These are phyloP conservation scores for Podospora fimiseda DNA, from an alignment of 495 filamentous ascomycete species.

Conservation along the genomic window DNA sequence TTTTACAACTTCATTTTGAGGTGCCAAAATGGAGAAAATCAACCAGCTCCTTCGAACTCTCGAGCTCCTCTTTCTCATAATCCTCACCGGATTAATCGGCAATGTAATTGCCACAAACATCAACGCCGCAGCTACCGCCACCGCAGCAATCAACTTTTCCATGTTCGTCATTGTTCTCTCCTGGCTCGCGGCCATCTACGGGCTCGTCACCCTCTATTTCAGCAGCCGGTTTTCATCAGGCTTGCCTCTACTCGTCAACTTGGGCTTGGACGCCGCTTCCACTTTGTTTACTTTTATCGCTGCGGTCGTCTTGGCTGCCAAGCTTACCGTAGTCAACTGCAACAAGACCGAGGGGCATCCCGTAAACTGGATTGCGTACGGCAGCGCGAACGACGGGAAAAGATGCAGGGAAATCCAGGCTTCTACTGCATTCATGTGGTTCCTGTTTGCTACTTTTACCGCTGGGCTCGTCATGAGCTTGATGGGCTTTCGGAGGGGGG, in stretches of 20 bases:
- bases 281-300: conserved; percentile 41
- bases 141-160: conserved; percentile 42
- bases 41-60: conserved; percentile 31
- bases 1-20: too few species aligned
- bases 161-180: conserved; percentile 44
- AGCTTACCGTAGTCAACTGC: conserved; percentile 41
- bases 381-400: conserved; percentile 36
- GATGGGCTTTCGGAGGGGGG: conserved; percentile 34
- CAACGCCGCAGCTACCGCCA: conserved; percentile 27
- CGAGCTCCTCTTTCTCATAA: conserved; percentile 38
- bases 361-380: conserved; percentile 41
- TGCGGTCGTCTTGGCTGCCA: conserved; percentile 42
- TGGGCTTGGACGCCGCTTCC: conserved; percentile 34
- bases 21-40: conserved; percentile 35
- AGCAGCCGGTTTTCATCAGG: conserved; percentile 27
- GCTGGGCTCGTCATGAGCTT: conserved; percentile 29
- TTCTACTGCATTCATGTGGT: conserved; percentile 44
- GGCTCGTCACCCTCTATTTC: conserved; percentile 28
- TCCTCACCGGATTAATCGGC: conserved; percentile 44
- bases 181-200: conserved; percentile 37
- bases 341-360: conserved; percentile 13
- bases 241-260: conserved; percentile 29
- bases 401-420: conserved; percentile 46
- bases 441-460: conserved; percentile 37
- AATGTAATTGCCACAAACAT: conserved; percentile 43